Percentiles rank a stretch among this genome's conserved stretches.
phyloP scores from a whole-genome alignment of 441 rosid species.

The Brassica balearica region DNA sequence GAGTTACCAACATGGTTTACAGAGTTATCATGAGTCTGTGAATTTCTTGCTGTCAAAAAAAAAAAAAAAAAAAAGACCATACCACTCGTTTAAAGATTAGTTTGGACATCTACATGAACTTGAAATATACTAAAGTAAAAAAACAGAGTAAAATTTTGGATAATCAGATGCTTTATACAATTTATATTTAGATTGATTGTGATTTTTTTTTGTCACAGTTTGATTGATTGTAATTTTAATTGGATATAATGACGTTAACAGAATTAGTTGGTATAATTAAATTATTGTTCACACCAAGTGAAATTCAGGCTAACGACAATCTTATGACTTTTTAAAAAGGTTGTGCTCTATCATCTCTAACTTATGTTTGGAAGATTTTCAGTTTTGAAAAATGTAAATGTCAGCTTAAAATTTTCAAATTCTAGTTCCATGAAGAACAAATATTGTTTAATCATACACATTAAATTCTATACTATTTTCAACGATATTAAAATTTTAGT shows the following conservation, averaged over 20 bases:
- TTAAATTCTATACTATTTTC: not conserved
- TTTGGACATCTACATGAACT: too few relatives aligned
- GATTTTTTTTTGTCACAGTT: too few relatives aligned
- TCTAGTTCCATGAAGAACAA: not conserved
- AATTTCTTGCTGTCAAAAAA: too few relatives aligned
- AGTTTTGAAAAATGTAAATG: not conserved
- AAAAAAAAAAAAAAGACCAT: too few relatives aligned
- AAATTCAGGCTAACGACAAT: not conserved
- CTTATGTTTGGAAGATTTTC: not conserved
- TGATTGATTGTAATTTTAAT: not conserved
- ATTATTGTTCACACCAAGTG: not conserved
- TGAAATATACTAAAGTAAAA: too few relatives aligned
- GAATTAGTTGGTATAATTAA: not conserved
- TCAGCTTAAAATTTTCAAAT: not conserved
- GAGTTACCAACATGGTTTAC: too few relatives aligned
- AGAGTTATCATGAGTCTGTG: too few relatives aligned
- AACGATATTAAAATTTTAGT: not conserved
- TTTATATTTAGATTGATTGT: not conserved
- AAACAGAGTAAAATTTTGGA: not conserved
- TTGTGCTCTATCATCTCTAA: not conserved
- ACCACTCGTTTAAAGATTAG: too few relatives aligned
- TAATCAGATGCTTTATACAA: not conserved
- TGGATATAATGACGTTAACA: too few relatives aligned
- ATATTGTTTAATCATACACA: not conserved
- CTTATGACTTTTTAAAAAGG: not conserved